Evolutionary conservation across 176 grass and related monocot genomes (phyloP), one percentile per base, ranked within the genome.

Genomic region (Coix lacrymajobi): DNA sequence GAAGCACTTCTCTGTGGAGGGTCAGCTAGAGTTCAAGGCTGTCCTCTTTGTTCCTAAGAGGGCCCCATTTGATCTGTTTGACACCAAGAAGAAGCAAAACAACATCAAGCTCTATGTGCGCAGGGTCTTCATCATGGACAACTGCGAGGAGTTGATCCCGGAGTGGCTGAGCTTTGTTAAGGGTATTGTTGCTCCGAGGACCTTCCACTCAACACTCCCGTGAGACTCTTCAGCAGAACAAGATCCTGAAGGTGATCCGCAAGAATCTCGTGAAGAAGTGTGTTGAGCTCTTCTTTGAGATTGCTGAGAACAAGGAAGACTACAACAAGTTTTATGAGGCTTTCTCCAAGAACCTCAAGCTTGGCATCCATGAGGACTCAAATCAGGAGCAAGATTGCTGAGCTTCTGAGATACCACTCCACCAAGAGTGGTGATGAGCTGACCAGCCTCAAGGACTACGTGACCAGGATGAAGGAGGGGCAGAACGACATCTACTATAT

Each of bases 1-100:
- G 56, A 99, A 99, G 89, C 96, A 99, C 80, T 99, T 99, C 89
- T 99, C 96, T 43, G 93, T 99, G n/a, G 96, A 99, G 77, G 96
- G 93, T 12, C 96, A 99, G 80, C 96, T 99, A 4, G 96, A 99
- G 80, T 99, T 96, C 83, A 99, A 96, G 85, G 93, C 96, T 20
- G 36, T 94, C 10, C 93, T 99, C 64, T 99, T 99, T 37, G 87
- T 99, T 65, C 96, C 96, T 36, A 99, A 91, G 82, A 91, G 93
- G 68, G 96, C 96, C 9, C 96, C 96, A 4, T 99, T 96, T 16
- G 96, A 99, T 58, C 96, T 99, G 31, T 99, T 99, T 31, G 96
- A 99, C 74, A 99, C 91, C 0, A 88, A 77, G 79, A 98, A 98
- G 85, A 98, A 98, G 85, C 76, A n/a, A 19, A 96, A 98, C 91